Base-by-base conservation (phyloP, 345 rosid genomes). In the Eucalyptus lansdowneana region DNA sequence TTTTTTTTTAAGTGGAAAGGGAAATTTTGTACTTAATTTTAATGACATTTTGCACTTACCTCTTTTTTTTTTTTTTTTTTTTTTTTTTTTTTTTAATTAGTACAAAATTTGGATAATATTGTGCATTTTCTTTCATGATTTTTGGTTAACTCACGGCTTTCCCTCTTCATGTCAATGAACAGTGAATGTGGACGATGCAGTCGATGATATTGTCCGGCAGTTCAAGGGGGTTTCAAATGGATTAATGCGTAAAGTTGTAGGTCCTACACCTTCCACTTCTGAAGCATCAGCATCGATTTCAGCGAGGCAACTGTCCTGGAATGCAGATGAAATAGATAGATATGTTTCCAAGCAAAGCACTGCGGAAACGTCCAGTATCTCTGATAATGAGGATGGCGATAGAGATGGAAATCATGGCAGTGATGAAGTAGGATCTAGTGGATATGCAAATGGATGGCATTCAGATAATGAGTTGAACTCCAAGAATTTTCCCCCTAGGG, bases 121-220 rank as follows among this genome's bases (percentile, higher is more conserved):
- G 29, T 21, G 83, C 83, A 34, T 34, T 62, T 65, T 40, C 83
- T 51, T 86, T 86, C 29, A 27, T 86, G 29, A 42, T n/a, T 17
- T 15, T 49, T 25, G 12, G 86, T 60, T 37, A n/a, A 37, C 62
- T 76, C 37, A 27, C 15, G 45, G 40, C 29, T 58, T 76, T 81
- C 34, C 80, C 50, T 69, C 72, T 91, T 16, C 56, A 50, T n/a
- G 87, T 49, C n/a, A 19, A 40, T 85, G 37, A 13, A 80, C 96
- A 98, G 99, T 98, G 88, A 96, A 97, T 91, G 99, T 98, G 89
- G 99, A 98, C 91, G 99, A 96, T 96, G 99, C 99, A 21, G 93
- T 96, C 92, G 99, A 97, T 87, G 99, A 98, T 92, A 94, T 98
- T 89, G 96, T 97, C 89, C 98, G 98, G 58, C 99, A 96, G 89